Evolutionary conservation across 2,329 filamentous ascomycete genomes (phyloP).

Genomic region (Dryadomyces quercivorus): DNA sequence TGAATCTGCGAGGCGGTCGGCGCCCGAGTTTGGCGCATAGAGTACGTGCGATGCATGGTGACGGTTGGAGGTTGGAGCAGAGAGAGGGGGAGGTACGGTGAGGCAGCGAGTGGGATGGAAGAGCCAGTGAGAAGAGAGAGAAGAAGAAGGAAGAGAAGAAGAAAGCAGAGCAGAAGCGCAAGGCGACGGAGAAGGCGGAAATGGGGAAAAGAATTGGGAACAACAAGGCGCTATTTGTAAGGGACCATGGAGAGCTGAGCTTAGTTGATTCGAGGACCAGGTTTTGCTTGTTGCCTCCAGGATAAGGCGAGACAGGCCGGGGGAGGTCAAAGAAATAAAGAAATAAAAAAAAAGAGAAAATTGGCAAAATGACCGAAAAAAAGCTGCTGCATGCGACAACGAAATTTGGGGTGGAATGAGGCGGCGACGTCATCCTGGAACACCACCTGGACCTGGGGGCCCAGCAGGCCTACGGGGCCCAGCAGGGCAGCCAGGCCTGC

Average conservation of each 20-base stretch:
- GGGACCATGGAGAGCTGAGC: background rate
- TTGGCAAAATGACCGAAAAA: background rate
- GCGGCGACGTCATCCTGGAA: slow-evolving; percentile 5
- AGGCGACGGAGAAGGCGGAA: no score
- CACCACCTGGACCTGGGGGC: background rate
- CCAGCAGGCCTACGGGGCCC: background rate
- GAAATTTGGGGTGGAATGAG: background rate
- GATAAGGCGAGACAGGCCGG: no score
- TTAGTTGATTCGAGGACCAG: no score
- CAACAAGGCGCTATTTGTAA: background rate
- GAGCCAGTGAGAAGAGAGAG: background rate
- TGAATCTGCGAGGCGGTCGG: slow-evolving; percentile 76
- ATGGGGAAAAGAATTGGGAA: no score
- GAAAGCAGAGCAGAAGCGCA: background rate
- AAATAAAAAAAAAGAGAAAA: background rate
- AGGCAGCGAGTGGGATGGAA: background rate
- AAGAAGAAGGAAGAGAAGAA: background rate
- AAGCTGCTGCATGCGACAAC: slow-evolving; percentile 1
- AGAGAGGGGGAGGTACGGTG: background rate
- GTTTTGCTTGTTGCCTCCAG: no score
- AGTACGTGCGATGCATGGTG: slow-evolving; percentile 95
- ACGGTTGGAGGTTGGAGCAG: background rate
- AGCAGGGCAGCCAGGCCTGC: no score
- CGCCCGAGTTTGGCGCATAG: slow-evolving; percentile 93
- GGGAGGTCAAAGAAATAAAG: background rate